phyloP scores from a whole-genome alignment of 2,329 filamentous ascomycete genomes.

The Cordyceps pruinosa region DNA sequence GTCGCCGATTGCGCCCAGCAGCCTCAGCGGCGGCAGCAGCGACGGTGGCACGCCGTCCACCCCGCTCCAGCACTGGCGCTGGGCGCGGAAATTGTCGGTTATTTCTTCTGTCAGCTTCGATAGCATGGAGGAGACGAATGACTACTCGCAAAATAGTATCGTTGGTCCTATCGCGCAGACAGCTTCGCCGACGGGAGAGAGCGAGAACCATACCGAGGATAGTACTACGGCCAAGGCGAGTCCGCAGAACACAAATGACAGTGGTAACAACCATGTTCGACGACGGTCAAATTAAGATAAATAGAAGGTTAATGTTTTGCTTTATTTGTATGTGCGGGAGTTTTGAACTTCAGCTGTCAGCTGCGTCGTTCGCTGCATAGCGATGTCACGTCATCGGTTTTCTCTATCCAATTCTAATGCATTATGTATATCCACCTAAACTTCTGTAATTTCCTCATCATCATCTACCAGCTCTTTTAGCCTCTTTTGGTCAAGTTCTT shows the following conservation, averaged over 20 bases:
- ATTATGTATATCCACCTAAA: constrained; percentile 27
- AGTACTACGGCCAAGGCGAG: not conserved
- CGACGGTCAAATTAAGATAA: not conserved
- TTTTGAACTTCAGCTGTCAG: not conserved
- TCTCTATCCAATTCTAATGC: constrained; percentile 4
- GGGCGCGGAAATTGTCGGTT: not conserved
- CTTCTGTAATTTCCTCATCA: constrained; percentile 49
- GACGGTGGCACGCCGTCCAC: not conserved
- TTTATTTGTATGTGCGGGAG: not conserved
- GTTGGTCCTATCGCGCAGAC: not conserved
- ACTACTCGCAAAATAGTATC: not conserved
- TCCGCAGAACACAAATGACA: not conserved
- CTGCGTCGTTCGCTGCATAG: not conserved
- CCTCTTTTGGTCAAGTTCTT: constrained; percentile 34
- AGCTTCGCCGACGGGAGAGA: not conserved
- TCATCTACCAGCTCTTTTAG: constrained; percentile 41
- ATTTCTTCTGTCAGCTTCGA: constrained; percentile 1
- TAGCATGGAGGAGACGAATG: not conserved
- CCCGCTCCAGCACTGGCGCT: not conserved
- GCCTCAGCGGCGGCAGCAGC: not conserved
- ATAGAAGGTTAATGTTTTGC: not conserved
- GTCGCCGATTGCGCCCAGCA: not conserved
- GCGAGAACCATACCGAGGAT: not conserved
- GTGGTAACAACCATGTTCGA: not conserved
- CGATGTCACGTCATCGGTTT: not conserved